A percentile compares a stretch with the other conserved stretches of the same genome.
Conservation (phyloP, 306 rosid species). For the Rosa rugosa region DNA sequence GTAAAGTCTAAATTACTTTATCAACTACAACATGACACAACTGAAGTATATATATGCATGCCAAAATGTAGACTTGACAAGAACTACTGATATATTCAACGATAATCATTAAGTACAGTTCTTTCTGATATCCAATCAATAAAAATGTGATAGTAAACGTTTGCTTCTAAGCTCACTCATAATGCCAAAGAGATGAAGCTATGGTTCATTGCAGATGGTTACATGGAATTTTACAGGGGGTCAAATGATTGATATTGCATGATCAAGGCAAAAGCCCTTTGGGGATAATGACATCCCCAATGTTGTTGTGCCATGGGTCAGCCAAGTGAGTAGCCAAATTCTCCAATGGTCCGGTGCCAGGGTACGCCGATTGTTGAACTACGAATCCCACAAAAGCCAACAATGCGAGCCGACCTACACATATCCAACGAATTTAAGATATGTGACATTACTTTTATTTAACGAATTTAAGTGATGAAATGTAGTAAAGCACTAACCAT, state of each 20-base stretch:
- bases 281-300: conserved; percentile 82
- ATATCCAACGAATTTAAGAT: neutral
- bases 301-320: conserved; percentile 99
- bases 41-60: neutral
- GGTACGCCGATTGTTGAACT: conserved; percentile 93
- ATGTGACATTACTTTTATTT: neutral
- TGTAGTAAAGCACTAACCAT: conserved; percentile 43
- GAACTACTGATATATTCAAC: conserved; percentile 3
- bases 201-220: conserved; percentile 37
- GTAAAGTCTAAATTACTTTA: too few relatives aligned
- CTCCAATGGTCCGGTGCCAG: conserved; percentile 99
- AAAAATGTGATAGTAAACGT: neutral
- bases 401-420: conserved; percentile 79
- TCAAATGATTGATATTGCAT: neutral
- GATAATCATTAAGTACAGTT: neutral
- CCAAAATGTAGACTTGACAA: neutral
- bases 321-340: conserved; percentile 98
- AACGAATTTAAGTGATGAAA: neutral
- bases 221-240: conserved; percentile 53
- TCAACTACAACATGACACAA: neutral
- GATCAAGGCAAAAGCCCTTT: conserved; percentile 37
- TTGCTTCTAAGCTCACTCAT: conserved; percentile 31
- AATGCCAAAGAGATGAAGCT: conserved; percentile 28
- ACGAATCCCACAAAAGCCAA: conserved; percentile 90
- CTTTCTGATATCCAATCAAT: conserved; percentile 10